Conservation (phyloP, 2,329 filamentous ascomycete genomes). For the Sphaerostilbella broomeana region DNA sequence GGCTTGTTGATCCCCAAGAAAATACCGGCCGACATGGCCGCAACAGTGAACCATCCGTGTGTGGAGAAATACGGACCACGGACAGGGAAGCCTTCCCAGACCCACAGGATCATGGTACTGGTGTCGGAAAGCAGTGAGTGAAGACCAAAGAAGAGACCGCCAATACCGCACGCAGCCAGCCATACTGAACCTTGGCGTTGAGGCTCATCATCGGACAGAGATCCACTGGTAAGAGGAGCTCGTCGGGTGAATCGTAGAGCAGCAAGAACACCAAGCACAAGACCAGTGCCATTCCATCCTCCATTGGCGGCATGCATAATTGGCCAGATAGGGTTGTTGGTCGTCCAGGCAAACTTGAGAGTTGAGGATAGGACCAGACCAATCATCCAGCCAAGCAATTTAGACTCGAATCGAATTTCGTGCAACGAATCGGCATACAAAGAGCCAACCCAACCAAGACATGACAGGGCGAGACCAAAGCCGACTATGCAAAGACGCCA, state of each 20-base stretch:
- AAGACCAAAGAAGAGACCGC: constrained; percentile 78
- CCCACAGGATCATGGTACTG: constrained; percentile 98
- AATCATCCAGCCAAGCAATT: constrained; percentile 71
- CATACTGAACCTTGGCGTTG: constrained; percentile 55
- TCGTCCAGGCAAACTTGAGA: constrained; percentile 86
- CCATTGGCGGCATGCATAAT: constrained; percentile 86
- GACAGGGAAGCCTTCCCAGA: constrained; percentile 93
- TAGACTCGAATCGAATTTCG: constrained; percentile 69
- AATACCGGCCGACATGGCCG: constrained; percentile 79
- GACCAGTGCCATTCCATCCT: constrained; percentile 81
- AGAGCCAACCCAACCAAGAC: constrained; percentile 76
- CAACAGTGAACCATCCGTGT: constrained; percentile 82
- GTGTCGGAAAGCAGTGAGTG: constrained; percentile 93
- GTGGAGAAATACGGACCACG: constrained; percentile 80
- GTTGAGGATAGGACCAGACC: constrained; percentile 81
- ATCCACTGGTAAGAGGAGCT: constrained; percentile 41
- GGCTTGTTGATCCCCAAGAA: constrained; percentile 70
- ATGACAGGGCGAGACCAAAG: constrained; percentile 73
- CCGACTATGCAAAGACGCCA: constrained; percentile 73
- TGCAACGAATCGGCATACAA: constrained; percentile 73
- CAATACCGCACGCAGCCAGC: constrained; percentile 73
- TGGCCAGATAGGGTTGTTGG: constrained; percentile 96
- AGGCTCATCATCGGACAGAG: constrained; percentile 22
- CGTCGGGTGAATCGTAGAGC: constrained; percentile 68
- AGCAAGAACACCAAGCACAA: constrained; percentile 69